Conservation (phyloP, 2,329 filamentous ascomycete genomes). For the Lasiodiplodia hormozganensis region DNA sequence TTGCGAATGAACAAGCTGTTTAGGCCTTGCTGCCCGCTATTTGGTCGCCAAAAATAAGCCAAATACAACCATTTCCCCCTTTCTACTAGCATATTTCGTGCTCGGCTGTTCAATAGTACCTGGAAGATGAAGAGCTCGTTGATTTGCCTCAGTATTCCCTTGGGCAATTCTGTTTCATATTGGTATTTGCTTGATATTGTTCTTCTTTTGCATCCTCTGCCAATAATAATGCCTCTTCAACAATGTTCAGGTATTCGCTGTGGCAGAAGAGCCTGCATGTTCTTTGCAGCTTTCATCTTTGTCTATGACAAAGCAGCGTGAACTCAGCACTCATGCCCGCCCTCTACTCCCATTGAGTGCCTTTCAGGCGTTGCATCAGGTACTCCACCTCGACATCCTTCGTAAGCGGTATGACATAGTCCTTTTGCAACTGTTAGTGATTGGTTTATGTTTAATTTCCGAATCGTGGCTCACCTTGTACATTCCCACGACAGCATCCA, state of each 20-base stretch:
- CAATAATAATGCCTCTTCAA: neutral
- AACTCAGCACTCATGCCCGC: neutral
- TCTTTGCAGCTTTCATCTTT: neutral
- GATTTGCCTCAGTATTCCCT: neutral
- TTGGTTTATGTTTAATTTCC: neutral
- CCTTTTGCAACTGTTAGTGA: constrained; percentile 42
- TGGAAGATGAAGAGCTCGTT: too few species aligned
- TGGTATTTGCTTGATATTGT: neutral
- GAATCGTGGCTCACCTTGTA: constrained; percentile 65
- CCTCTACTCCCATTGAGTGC: constrained; percentile 53
- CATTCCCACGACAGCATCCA: constrained; percentile 68
- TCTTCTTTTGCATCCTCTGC: neutral
- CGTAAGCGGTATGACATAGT: constrained; percentile 95
- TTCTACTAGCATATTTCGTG: too few species aligned
- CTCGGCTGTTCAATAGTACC: too few species aligned
- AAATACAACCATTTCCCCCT: too few species aligned
- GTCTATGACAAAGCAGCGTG: neutral
- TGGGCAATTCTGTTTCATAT: neutral
- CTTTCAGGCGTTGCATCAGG: constrained; percentile 86
- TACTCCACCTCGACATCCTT: constrained; percentile 99
- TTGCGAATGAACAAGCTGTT: too few species aligned
- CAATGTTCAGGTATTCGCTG: neutral
- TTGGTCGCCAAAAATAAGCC: too few species aligned
- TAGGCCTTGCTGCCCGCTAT: too few species aligned
- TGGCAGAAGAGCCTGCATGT: neutral